These are phyloP conservation scores for Zymoseptoria passerinii DNA, from an alignment of 2,329 filamentous ascomycete species.

Conservation along the genomic window DNA sequence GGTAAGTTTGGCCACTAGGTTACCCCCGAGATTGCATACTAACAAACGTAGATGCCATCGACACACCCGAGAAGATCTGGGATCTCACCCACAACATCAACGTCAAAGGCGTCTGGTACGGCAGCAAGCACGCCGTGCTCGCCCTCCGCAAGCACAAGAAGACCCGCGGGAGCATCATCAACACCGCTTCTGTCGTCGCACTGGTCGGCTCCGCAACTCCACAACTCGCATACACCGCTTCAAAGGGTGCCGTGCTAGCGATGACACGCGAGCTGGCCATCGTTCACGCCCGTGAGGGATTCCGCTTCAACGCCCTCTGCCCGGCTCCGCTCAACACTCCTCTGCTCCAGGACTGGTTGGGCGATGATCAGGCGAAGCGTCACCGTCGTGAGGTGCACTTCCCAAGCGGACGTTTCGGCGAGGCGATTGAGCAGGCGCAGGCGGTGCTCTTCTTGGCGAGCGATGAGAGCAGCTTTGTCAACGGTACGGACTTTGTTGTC, in stretches of 20 bases:
- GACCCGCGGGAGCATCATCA: conserved; percentile 74
- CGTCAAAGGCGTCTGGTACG: conserved; percentile 97
- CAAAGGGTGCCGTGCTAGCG: conserved; percentile 85
- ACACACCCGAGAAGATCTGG: conserved; percentile 86
- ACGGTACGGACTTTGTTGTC: conserved; percentile 85
- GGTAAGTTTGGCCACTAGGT: conserved; percentile 43
- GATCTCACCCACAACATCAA: conserved; percentile 90
- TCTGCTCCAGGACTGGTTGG: conserved; percentile 85
- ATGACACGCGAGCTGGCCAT: conserved; percentile 86
- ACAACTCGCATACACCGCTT: conserved; percentile 86
- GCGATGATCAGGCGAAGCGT: conserved; percentile 75
- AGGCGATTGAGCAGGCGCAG: conserved; percentile 88
- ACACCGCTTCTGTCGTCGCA: conserved; percentile 83
- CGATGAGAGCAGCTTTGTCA: conserved; percentile 84
- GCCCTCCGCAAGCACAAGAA: conserved; percentile 73
- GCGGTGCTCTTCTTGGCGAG: conserved; percentile 81
- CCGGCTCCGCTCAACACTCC: conserved; percentile 89
- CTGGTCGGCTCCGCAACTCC: conserved; percentile 80
- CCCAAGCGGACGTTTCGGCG: conserved; percentile 77
- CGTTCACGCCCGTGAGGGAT: conserved; percentile 82
- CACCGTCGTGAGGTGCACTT: conserved; percentile 81
- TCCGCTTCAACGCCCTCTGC: conserved; percentile 83
- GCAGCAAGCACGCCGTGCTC: conserved; percentile 82
- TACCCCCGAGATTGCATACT: background rate
- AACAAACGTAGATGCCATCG: conserved; percentile 48